Base-by-base conservation (phyloP, 805 yeast species). In the Suhomyces vadensis region DNA sequence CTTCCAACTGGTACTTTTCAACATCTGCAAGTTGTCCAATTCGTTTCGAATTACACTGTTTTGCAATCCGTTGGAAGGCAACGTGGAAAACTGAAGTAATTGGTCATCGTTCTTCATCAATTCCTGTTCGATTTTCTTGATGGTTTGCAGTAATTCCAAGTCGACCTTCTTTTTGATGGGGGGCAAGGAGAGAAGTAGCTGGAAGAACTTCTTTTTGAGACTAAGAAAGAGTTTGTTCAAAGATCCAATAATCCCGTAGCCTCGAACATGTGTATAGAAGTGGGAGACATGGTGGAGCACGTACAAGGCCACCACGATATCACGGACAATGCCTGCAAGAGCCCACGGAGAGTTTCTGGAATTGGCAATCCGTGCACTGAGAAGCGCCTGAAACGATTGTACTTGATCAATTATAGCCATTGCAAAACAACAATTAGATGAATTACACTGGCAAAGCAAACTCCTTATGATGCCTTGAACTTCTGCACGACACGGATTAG, bases 1-100 rank as follows among this genome's bases (percentile, higher is more conserved):
- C 58, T 83, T 77, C 97, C 97, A 92, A 44, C 82, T 84, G 1
- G 88, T 72, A 52, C 86, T 88, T 44, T 82, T 76, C 51, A 90
- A 57, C 0, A 57, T 47, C 27, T 73, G 67, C 23, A 81, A 65
- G 23, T 65, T 62, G 26, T 79, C 77, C 46, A 94, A 65, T 46
- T 82, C 80, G 0, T 55, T 55, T 22, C 73, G 42, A 7, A 94
- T 75, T 14, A 63, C 64, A 1, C 60, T 63, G 11, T 74, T 69
- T 1, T 75, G 27, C 41, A 86, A 58, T 0, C 97, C 97, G 0
- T 55, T 35, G 1, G 53, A 57, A 0, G 98, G 98, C 4, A 92
- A 61, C 26, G 47, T 44, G 1, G 63, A 58, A 55, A 77, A 79
- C 49, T 76, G 76, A 10, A 60, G 53, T 31, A 81, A 63, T 0